A percentile compares a stretch with the other conserved stretches of the same genome.
These are phyloP conservation scores for Cystofilobasidium macerans DNA, from an alignment of 768 basidiomycete genomes.

Conservation along the genomic window DNA sequence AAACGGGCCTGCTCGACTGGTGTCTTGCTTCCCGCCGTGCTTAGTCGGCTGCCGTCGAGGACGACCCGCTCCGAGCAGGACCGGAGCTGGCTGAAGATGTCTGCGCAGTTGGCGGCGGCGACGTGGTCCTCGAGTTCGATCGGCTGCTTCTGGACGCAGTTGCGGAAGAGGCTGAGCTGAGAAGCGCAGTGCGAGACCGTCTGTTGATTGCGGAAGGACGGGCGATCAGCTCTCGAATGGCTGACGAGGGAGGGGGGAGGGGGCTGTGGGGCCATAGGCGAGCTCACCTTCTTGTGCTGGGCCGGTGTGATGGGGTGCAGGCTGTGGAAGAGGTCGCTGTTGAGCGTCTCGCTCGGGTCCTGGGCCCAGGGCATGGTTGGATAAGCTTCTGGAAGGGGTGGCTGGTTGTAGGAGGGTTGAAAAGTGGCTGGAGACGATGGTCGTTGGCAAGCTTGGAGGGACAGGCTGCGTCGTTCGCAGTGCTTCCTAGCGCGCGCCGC, in stretches of 20 bases:
- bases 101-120: background rate
- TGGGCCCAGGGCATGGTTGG: background rate
- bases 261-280: no score
- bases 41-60: background rate
- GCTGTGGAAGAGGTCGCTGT: background rate
- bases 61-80: conserved; percentile 5
- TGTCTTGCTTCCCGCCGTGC: background rate
- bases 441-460: no score
- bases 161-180: background rate
- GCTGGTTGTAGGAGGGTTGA: background rate
- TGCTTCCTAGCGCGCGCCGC: no score
- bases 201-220: background rate
- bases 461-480: no score
- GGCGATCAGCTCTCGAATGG: background rate
- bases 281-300: no score
- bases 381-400: background rate
- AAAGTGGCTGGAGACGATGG: background rate
- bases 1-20: conserved; percentile 1
- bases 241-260: background rate
- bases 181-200: background rate
- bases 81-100: background rate
- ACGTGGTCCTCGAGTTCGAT: conserved; percentile 5
- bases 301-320: no score
- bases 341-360: background rate
- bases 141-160: background rate